Conservation (phyloP, 2,329 filamentous ascomycete species). For the Epichloe scottii region DNA sequence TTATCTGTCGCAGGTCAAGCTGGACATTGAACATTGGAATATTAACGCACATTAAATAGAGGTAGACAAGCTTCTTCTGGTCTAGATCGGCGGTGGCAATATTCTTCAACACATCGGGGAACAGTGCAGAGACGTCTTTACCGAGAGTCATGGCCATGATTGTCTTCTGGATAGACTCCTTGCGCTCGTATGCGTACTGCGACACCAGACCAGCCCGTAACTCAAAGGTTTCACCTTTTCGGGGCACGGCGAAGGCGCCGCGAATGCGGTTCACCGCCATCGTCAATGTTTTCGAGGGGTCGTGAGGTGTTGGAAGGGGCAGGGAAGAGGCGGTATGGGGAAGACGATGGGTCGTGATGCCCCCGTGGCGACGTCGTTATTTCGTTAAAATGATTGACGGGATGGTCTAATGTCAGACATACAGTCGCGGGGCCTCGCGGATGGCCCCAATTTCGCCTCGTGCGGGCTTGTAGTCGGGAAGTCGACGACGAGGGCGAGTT, state of each 20-base stretch:
- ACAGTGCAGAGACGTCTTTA: constrained; percentile 94
- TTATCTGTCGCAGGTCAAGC: background rate
- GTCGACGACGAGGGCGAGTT: background rate
- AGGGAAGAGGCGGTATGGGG: constrained; percentile 8
- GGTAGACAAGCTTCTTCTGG: constrained; percentile 98
- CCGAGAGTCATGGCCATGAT: constrained; percentile 99
- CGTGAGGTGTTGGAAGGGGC: constrained; percentile 14
- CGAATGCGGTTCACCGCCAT: constrained; percentile 97
- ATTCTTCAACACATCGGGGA: constrained; percentile 97
- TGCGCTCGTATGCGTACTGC: constrained; percentile 98
- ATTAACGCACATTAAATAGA: constrained; percentile 71
- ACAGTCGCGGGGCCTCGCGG: background rate
- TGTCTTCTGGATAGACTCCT: constrained; percentile 98
- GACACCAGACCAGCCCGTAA: constrained; percentile 89
- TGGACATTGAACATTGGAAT: background rate
- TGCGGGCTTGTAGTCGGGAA: background rate
- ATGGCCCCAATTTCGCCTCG: constrained; percentile 1
- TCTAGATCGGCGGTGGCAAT: constrained; percentile 91
- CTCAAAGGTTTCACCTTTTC: constrained; percentile 97
- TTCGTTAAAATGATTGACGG: background rate
- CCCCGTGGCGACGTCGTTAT: background rate
- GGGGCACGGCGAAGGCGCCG: constrained; percentile 82
- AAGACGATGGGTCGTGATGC: background rate
- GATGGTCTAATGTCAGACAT: background rate
- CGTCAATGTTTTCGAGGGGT: constrained; percentile 15